Evolutionary conservation across 352 stramenopile species (phyloP).

Genomic region (Globisporangium rhizosaccharum): DNA sequence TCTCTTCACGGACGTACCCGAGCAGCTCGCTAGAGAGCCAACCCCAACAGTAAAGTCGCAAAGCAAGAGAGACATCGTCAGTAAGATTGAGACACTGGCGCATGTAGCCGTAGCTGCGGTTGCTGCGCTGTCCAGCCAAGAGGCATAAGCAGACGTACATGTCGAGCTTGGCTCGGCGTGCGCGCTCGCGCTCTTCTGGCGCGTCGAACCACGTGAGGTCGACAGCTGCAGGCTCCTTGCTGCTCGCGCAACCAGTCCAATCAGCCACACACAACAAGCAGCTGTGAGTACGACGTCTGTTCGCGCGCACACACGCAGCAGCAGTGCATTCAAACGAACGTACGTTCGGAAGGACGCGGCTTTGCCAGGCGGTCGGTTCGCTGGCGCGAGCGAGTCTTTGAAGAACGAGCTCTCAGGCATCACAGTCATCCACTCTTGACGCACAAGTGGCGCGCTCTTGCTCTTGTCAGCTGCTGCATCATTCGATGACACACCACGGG

Average conservation of each 20-base stretch:
- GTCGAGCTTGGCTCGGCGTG: slow-evolving; percentile 74
- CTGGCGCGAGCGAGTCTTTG: slow-evolving; percentile 60
- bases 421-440: slow-evolving; percentile 84
- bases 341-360: slow-evolving; percentile 54
- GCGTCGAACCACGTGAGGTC: slow-evolving; percentile 81
- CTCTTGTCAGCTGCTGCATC: slow-evolving; percentile 2
- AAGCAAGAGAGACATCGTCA: not conserved
- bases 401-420: slow-evolving; percentile 76
- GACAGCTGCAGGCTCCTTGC: slow-evolving; percentile 65
- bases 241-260: slow-evolving; percentile 18
- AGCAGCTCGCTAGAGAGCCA: slow-evolving; percentile 52
- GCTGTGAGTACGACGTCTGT: not conserved
- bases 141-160: slow-evolving; percentile 32
- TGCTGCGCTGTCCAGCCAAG: not conserved
- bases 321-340: not conserved
- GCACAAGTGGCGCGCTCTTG: slow-evolving; percentile 17
- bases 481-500: slow-evolving; percentile 13
- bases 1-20: slow-evolving; percentile 76
- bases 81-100: not conserved
- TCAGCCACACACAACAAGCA: not conserved
- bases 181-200: slow-evolving; percentile 75
- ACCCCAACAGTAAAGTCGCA: not conserved
- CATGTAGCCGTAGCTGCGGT: not conserved
- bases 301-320: too few relatives aligned
- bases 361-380: slow-evolving; percentile 44